Percentiles rank a stretch among this genome's conserved stretches.
Evolutionary conservation across 345 rosid genomes (phyloP).

Genomic region (Aquilaria yunnanensis): DNA sequence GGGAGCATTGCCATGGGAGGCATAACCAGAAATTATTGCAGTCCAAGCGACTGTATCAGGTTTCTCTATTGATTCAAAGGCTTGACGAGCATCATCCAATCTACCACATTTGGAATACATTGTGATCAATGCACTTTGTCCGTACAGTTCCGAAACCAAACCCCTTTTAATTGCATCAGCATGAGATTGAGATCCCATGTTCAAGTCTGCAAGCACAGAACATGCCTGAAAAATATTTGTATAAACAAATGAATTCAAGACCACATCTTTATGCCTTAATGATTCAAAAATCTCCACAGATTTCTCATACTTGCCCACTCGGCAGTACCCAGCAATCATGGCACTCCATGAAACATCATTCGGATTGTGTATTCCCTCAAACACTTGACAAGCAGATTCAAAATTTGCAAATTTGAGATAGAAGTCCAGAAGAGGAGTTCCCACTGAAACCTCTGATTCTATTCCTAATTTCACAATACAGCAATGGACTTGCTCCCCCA

Average conservation of each 20-base stretch:
- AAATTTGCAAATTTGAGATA: conserved; percentile 52
- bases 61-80: conserved; percentile 43
- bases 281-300: conserved; percentile 42
- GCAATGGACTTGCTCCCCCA: conserved; percentile 64
- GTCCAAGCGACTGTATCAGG: conserved; percentile 84
- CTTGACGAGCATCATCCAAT: conserved; percentile 47
- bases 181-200: conserved; percentile 61
- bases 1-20: conserved; percentile 61
- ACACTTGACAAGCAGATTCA: conserved; percentile 46
- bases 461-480: conserved; percentile 50
- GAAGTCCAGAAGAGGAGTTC: conserved; percentile 74
- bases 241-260: conserved; percentile 51
- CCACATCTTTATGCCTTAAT: conserved; percentile 32
- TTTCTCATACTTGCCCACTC: conserved; percentile 45
- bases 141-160: conserved; percentile 43
- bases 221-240: conserved; percentile 74
- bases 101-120: conserved; percentile 72
- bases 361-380: conserved; percentile 50
- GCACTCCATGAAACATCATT: conserved; percentile 75
- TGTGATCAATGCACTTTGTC: conserved; percentile 60
- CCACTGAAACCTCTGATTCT: conserved; percentile 58
- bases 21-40: conserved; percentile 59
- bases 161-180: conserved; percentile 71
- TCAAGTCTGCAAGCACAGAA: conserved; percentile 52
- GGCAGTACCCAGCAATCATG: conserved; percentile 57